Evolutionary conservation across 2,329 filamentous ascomycete species (phyloP), one percentile per base, ranked within the genome.

Genomic region (Pseudocercospora musae): DNA sequence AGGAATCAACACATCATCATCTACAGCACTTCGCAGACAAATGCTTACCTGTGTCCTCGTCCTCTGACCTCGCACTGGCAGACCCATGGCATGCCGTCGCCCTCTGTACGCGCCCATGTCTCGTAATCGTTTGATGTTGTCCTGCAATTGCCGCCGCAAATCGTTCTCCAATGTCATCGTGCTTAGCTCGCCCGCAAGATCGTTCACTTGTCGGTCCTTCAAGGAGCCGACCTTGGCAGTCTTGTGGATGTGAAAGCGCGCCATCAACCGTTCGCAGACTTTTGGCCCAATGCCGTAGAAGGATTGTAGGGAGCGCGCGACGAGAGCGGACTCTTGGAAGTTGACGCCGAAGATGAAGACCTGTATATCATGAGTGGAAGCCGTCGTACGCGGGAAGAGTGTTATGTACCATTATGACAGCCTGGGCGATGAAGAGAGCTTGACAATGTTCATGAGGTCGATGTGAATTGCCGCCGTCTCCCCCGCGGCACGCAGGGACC

Each of bases 91-190:
- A 81, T 99, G 95, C 69, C 95, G 83, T 76, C 90, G 88, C 68
- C 95, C 95, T 58, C 95, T 83, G 75, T 96, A 96, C 3, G 89
- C 88, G 55, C 93, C 93, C 81, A 96, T 97, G 72, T 97, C 93
- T 75, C 90, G 91, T 76, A 99, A 73, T 63, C 94, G 83, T 74
- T 83, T 83, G 70, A 99, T 96, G 73, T 98, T 95, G 55, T 96
- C 91, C 71, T 89, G 84, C 40, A 97, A 79, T 62, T 91, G 80
- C 74, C 89, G 85, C 72, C 87, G 83, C 67, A 96, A 83, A 72
- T 98, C 93, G 76, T 90, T 96, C 77, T 97, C 95, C 71, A 98
- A 91, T 63, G 90, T 96, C 91, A 99, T 93, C 59, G 87, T 88
- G 15, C 92, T 91, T 44, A 99, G 82, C 73, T 96, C 91, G 56